Conservation (phyloP, 1,284 basidiomycete genomes). For the Moniliella sp. region DNA sequence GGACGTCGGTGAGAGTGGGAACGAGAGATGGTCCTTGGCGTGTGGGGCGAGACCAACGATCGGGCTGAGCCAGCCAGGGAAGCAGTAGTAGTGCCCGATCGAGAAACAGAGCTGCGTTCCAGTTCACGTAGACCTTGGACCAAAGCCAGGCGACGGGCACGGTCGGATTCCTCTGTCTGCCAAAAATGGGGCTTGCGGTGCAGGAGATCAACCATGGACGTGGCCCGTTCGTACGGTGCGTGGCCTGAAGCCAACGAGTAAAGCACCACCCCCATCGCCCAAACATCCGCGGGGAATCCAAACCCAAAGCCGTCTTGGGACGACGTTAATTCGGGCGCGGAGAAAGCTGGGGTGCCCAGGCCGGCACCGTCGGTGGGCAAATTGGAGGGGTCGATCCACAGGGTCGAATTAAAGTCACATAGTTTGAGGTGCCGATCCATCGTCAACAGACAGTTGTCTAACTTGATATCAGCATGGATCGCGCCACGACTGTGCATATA, state of each 20-base stretch:
- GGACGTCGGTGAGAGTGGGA: too few species aligned
- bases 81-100: too few species aligned
- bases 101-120: too few species aligned
- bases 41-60: too few species aligned
- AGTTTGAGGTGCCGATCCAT: slow-evolving; percentile 19
- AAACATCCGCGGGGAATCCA: slow-evolving; percentile 13
- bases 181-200: slow-evolving; percentile 25
- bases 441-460: slow-evolving; percentile 26
- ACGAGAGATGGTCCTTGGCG: too few species aligned
- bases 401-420: slow-evolving; percentile 30
- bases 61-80: too few species aligned
- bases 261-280: slow-evolving; percentile 23
- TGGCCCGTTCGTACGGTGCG: slow-evolving; percentile 19
- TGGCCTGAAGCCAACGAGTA: slow-evolving; percentile 25
- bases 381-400: slow-evolving; percentile 6
- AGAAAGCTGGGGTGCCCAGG: slow-evolving; percentile 28
- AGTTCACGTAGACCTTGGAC: too few species aligned
- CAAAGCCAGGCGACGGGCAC: slow-evolving; percentile 8
- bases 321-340: slow-evolving; percentile 23
- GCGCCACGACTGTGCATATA: slow-evolving; percentile 23
- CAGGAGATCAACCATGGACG: slow-evolving; percentile 24
- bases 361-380: slow-evolving; percentile 2
- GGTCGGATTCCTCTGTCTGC: slow-evolving; percentile 23
- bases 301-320: not conserved
- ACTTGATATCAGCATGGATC: slow-evolving; percentile 29